Percentiles rank a stretch among this genome's conserved stretches.
Conservation (phyloP, 208 protist genomes). For the Phytomonas sp. region DNA sequence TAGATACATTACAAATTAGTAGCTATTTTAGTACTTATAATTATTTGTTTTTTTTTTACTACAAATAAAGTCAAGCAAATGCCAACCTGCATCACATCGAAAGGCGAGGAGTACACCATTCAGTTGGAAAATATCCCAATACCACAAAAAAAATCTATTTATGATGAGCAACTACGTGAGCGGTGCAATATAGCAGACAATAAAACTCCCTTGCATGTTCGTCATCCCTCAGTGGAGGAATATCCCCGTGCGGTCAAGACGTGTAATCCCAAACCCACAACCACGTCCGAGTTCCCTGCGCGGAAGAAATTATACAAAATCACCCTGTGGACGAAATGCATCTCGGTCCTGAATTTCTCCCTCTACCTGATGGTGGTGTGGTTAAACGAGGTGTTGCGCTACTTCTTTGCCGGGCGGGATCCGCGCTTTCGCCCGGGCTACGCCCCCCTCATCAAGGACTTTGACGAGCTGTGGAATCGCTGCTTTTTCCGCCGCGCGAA, state of each 20-base stretch:
- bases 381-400: slow-evolving; percentile 32
- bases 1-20: background rate
- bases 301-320: background rate
- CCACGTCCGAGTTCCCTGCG: background rate
- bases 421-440: slow-evolving; percentile 61
- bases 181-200: background rate
- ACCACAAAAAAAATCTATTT: background rate
- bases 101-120: background rate
- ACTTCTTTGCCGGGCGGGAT: slow-evolving; percentile 30
- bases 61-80: slow-evolving; percentile 2
- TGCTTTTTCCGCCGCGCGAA: slow-evolving; percentile 89
- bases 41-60: slow-evolving; percentile 17
- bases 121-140: background rate
- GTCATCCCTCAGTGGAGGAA: background rate
- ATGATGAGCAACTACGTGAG: background rate
- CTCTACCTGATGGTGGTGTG: slow-evolving; percentile 3
- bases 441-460: slow-evolving; percentile 92
- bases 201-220: slow-evolving; percentile 1
- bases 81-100: background rate
- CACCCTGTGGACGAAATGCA: background rate
- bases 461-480: slow-evolving; percentile 93
- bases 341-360: slow-evolving; percentile 1
- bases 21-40: slow-evolving; percentile 1
- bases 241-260: background rate
- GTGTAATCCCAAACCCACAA: background rate